Percentiles rank a stretch among this genome's conserved stretches.
These are phyloP conservation scores for Diaporthe humulicola DNA, from an alignment of 2,329 filamentous ascomycete genomes.

Conservation along the genomic window DNA sequence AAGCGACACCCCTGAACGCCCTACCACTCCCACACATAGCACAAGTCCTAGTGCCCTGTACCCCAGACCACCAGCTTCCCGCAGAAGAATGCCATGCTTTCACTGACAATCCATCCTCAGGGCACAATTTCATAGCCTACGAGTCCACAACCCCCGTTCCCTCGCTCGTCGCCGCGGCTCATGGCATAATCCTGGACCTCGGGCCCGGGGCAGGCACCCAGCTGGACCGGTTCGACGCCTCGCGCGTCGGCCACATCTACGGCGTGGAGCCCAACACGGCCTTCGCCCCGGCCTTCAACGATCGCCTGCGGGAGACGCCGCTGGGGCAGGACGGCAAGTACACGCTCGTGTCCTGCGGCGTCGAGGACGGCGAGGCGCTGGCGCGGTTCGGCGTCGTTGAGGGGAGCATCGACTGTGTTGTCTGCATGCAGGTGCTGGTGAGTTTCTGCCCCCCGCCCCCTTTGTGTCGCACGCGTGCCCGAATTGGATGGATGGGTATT, in stretches of 20 bases:
- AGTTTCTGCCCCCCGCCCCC: background rate
- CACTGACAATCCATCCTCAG: background rate
- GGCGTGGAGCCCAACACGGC: constrained; percentile 57
- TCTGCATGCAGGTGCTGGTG: constrained; percentile 57
- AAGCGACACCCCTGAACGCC: background rate
- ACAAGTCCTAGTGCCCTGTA: background rate
- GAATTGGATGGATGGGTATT: background rate
- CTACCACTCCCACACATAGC: background rate
- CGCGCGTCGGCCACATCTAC: constrained; percentile 51
- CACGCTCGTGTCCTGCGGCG: constrained; percentile 52
- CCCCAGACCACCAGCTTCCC: background rate
- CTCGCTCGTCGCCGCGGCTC: constrained; percentile 33
- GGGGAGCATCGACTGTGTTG: constrained; percentile 54
- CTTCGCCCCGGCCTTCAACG: constrained; percentile 49
- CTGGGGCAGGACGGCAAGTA: constrained; percentile 52
- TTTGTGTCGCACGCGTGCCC: background rate
- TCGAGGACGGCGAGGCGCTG: constrained; percentile 55
- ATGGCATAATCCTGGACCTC: constrained; percentile 57
- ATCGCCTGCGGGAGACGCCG: constrained; percentile 45
- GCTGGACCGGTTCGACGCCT: constrained; percentile 52
- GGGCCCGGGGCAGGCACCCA: constrained; percentile 60
- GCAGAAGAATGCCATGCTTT: too few species aligned
- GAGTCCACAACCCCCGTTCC: constrained; percentile 38
- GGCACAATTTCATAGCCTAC: constrained; percentile 26
- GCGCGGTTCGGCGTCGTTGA: constrained; percentile 51